Conservation (phyloP, 305 asterid species). For the Solanum chacoense region DNA sequence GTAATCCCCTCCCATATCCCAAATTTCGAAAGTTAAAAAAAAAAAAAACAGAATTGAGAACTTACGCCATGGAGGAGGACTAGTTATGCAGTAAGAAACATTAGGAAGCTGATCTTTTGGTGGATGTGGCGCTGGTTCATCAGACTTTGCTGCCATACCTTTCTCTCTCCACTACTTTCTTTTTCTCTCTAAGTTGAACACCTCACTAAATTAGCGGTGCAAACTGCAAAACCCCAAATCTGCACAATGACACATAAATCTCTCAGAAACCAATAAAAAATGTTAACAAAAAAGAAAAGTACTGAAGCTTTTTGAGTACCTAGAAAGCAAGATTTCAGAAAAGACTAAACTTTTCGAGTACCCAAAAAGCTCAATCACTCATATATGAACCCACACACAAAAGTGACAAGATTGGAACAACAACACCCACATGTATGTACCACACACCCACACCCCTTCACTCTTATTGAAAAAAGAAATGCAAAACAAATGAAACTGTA, state of each 20-base stretch:
- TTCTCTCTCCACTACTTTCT: slow-evolving; percentile 2
- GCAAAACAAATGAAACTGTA: slow-evolving; percentile 22
- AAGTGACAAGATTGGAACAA: slow-evolving; percentile 9
- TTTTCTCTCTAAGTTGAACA: background rate
- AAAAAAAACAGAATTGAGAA: background rate
- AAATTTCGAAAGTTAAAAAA: background rate
- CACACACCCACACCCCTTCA: background rate
- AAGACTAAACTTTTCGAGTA: background rate
- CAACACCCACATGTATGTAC: slow-evolving; percentile 28
- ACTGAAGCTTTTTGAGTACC: slow-evolving; percentile 15
- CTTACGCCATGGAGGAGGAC: slow-evolving; percentile 99
- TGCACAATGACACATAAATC: slow-evolving; percentile 32
- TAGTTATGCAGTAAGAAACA: slow-evolving; percentile 86
- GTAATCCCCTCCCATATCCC: background rate
- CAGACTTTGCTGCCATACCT: slow-evolving; percentile 29
- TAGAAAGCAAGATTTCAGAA: slow-evolving; percentile 9
- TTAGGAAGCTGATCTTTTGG: slow-evolving; percentile 90
- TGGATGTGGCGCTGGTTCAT: slow-evolving; percentile 71
- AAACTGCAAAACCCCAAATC: slow-evolving; percentile 33
- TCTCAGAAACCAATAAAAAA: background rate
- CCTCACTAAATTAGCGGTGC: slow-evolving; percentile 5
- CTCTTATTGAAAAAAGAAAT: background rate
- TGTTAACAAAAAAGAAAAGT: background rate
- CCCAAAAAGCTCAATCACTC: slow-evolving; percentile 23
- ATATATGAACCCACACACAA: background rate